Evolutionary conservation across 257 asterid species (phyloP), one percentile per base, ranked within the genome.

Genomic region (Solanum sejunctum): DNA sequence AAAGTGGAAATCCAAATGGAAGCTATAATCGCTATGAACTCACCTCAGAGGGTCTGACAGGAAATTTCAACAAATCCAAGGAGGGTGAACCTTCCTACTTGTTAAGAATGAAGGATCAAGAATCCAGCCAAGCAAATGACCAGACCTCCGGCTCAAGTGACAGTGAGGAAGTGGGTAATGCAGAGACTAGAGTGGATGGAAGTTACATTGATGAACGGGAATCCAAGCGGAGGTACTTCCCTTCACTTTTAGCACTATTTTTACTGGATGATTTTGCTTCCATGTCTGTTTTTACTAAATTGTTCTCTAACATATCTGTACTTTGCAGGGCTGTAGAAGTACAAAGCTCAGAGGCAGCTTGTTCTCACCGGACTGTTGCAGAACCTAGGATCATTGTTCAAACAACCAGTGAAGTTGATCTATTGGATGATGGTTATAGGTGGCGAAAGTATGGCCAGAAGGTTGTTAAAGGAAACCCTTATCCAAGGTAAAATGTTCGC

Each of bases 361-460:
- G 91, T 72, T 92, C 94, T 15, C 98, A 93, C 87, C 97, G 96
- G 51, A 96, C 97, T 6, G 98, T 96, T 80, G 91, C 97, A 43
- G 99, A 94, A 90, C 95, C 99, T 56, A 89, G 96, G 90, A 94
- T 96, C 88, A 93, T 96, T 63, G 98, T 96, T 86, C 99, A 96
- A 85, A 93, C 97, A 1, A 94, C 98, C 11, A 96, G 99, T 83
- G 99, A 96, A 88, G 93, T 94, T 86, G 98, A 96, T 89, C 95
- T 96, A 64, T 87, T 96, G 82, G 99, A 96, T 64, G 99, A 96
- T 87, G 99, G 99, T 75, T 96, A 90, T 78, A 93, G 96, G 87
- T 94, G 99, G 98, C 87, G 97, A 41, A 96, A 96, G 66, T 96
- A 96, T 85, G 99, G 99, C 60, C 98, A 96, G 93, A 96, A 96